Conservation (phyloP, 2,329 filamentous ascomycete species). For the Zalaria sp. region DNA sequence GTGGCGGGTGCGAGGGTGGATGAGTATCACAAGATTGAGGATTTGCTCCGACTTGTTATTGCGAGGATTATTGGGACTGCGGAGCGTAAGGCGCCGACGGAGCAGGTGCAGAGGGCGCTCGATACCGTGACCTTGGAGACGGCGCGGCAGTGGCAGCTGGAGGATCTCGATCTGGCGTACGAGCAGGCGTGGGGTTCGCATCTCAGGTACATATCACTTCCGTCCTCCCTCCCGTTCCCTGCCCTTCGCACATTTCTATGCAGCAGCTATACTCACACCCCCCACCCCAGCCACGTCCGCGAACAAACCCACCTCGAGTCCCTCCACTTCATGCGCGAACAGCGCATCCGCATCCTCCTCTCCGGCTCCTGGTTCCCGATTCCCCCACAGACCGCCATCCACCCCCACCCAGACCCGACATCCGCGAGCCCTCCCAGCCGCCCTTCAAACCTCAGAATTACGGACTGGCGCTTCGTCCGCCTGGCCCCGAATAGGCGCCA, state of each 20-base stretch:
- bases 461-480: conserved; percentile 68
- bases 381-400: conserved; percentile 33
- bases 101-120: conserved; percentile 81
- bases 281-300: conserved; percentile 50
- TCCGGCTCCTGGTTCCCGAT: conserved; percentile 76
- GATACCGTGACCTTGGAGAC: conserved; percentile 66
- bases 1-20: conserved; percentile 68
- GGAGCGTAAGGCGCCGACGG: conserved; percentile 65
- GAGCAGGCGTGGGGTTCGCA: conserved; percentile 92
- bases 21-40: conserved; percentile 87
- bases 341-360: conserved; percentile 78
- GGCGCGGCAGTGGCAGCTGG: conserved; percentile 82
- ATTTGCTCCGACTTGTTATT: conserved; percentile 77
- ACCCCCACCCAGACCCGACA: not conserved
- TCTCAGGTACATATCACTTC: conserved; percentile 35
- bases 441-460: conserved; percentile 23
- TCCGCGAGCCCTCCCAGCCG: conserved; percentile 32
- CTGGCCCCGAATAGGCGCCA: conserved; percentile 84
- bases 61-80: conserved; percentile 81
- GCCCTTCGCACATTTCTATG: not conserved
- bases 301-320: conserved; percentile 86
- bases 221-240: not conserved
- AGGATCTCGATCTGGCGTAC: conserved; percentile 77
- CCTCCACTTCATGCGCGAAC: conserved; percentile 92
- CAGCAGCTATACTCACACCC: conserved; percentile 11